Evolutionary conservation across 139 green algal genomes (phyloP).

Genomic region (Pleodorina starrii): DNA sequence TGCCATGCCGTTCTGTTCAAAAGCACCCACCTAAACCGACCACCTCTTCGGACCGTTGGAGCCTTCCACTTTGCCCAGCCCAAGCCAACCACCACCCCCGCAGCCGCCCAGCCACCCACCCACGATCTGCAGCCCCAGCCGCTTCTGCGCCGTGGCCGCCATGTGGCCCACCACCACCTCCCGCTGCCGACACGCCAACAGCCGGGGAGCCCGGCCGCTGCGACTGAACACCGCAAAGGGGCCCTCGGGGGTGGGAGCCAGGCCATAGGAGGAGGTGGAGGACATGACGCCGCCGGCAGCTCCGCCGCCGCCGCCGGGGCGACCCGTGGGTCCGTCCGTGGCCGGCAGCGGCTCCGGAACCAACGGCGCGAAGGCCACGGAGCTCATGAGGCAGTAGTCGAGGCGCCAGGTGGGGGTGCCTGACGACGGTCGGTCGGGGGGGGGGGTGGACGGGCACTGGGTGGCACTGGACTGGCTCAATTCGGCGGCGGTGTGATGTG

Average conservation of each 20-base stretch:
- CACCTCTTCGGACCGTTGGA: too few relatives aligned
- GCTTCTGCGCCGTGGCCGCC: constrained; percentile 38
- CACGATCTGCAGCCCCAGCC: constrained; percentile 55
- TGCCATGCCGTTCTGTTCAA: too few relatives aligned
- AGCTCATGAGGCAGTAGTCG: constrained; percentile 16
- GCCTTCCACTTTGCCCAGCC: too few relatives aligned
- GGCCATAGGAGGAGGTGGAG: neutral
- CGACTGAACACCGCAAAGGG: constrained; percentile 46
- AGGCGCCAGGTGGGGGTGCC: constrained; percentile 28
- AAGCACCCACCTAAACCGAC: too few relatives aligned
- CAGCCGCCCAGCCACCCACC: neutral
- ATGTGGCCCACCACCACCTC: constrained; percentile 30
- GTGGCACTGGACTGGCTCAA: too few relatives aligned
- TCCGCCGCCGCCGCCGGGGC: too few relatives aligned
- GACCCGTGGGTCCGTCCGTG: constrained; percentile 13
- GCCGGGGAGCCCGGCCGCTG: constrained; percentile 1
- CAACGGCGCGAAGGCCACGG: constrained; percentile 12
- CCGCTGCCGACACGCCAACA: constrained; percentile 50
- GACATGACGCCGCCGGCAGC: neutral
- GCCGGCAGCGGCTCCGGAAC: constrained; percentile 7
- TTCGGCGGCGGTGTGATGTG: too few relatives aligned
- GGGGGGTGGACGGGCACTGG: neutral
- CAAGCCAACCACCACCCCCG: too few relatives aligned
- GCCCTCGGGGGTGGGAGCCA: constrained; percentile 41
- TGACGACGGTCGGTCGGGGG: neutral